Evolutionary conservation across 2,329 filamentous ascomycete genomes (phyloP).

Genomic region (Fusarium protoensiforme): DNA sequence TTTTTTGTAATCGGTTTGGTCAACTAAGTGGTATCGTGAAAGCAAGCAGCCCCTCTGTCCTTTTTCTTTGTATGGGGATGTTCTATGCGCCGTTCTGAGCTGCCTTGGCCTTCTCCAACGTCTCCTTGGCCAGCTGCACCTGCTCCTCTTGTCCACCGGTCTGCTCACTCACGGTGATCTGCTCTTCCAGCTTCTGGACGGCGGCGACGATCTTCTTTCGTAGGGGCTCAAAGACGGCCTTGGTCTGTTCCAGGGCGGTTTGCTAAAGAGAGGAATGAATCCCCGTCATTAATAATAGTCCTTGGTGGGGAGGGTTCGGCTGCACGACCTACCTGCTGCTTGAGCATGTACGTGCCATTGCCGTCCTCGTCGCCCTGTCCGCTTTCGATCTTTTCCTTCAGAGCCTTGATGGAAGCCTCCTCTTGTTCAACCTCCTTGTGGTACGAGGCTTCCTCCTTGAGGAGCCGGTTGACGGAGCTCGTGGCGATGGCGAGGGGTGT

Average conservation of each 20-base stretch:
- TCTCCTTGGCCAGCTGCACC: constrained; percentile 65
- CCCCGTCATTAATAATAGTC: constrained; percentile 6
- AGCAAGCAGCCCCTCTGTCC: background rate
- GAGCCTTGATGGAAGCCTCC: constrained; percentile 74
- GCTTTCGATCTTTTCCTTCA: constrained; percentile 69
- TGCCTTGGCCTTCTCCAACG: constrained; percentile 61
- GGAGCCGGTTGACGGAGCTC: constrained; percentile 80
- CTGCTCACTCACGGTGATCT: constrained; percentile 73
- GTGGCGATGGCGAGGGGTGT: constrained; percentile 83
- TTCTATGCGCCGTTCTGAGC: constrained; percentile 21
- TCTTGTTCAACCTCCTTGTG: constrained; percentile 86
- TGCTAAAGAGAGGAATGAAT: constrained; percentile 60
- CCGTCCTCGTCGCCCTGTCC: constrained; percentile 68
- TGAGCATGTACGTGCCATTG: constrained; percentile 82
- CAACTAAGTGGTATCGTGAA: constrained; percentile 33
- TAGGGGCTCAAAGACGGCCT: constrained; percentile 80
- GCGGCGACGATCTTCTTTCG: constrained; percentile 77
- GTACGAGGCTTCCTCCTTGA: constrained; percentile 93
- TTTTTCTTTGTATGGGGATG: background rate
- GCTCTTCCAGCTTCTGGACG: constrained; percentile 77
- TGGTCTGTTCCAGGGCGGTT: constrained; percentile 87
- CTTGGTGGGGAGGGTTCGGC: background rate
- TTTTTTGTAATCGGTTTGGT: constrained; percentile 6
- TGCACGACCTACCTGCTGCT: constrained; percentile 78
- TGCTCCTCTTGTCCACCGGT: constrained; percentile 59